These are phyloP conservation scores for Zygnema cylindricum DNA, from an alignment of 139 green algal genomes.

Conservation along the genomic window DNA sequence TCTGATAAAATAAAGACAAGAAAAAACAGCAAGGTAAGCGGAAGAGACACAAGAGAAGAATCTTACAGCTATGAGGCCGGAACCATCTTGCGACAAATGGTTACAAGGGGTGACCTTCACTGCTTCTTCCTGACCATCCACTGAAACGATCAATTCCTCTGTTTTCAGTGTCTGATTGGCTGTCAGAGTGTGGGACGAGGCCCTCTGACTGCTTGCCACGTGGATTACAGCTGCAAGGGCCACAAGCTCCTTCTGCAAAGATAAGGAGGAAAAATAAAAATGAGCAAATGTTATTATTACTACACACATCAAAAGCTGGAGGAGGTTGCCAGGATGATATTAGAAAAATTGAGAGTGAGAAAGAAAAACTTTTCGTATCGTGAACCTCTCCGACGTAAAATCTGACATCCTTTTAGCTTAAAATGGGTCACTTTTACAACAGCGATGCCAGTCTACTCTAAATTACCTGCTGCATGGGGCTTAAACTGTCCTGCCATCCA, in stretches of 20 bases:
- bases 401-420: no score
- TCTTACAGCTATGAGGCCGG: not conserved
- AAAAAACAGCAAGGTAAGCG: no score
- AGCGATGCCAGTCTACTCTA: no score
- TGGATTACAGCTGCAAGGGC: conserved; percentile 5
- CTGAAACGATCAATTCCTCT: not conserved
- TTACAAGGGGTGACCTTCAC: not conserved
- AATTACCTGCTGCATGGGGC: conserved; percentile 15
- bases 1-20: no score
- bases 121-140: conserved; percentile 2
- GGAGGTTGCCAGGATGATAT: conserved; percentile 1
- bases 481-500: conserved; percentile 30
- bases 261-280: not conserved
- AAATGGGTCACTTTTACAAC: no score
- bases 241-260: conserved; percentile 9
- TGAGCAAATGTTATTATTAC: conserved; percentile 35
- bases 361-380: conserved; percentile 2
- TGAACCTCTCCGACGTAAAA: no score
- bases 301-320: not conserved
- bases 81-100: not conserved
- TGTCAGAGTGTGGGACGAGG: not conserved
- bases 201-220: not conserved
- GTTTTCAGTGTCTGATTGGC: not conserved
- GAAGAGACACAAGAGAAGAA: not conserved
- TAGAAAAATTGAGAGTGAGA: not conserved